Evolutionary conservation across 805 yeast genomes (phyloP).

Genomic region (Candida hispaniensis): DNA sequence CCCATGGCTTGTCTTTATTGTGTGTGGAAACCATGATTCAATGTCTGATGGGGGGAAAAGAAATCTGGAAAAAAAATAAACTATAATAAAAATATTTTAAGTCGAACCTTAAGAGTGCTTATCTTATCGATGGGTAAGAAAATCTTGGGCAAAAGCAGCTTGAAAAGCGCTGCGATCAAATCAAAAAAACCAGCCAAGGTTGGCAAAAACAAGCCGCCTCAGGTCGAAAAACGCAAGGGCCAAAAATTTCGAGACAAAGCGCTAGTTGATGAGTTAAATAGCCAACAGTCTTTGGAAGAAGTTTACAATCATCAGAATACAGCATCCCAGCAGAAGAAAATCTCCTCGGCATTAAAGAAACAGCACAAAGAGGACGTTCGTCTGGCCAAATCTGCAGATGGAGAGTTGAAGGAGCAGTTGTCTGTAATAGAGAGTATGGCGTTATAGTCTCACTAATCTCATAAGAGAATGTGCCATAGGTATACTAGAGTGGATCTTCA

Average conservation of each 20-base stretch:
- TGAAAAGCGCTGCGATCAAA: background rate
- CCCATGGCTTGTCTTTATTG: slow-evolving; percentile 96
- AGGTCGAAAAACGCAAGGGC: slow-evolving; percentile 2
- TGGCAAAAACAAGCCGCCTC: too few relatives aligned
- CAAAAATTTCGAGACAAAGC: slow-evolving; percentile 10
- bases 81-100: background rate
- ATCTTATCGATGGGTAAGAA: slow-evolving; percentile 2
- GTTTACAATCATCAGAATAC: slow-evolving; percentile 6
- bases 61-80: slow-evolving; percentile 4
- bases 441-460: background rate
- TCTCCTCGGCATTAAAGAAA: slow-evolving; percentile 4
- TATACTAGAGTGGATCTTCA: too few relatives aligned
- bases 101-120: slow-evolving; percentile 1
- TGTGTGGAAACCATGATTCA: slow-evolving; percentile 75
- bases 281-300: slow-evolving; percentile 1
- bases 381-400: slow-evolving; percentile 1
- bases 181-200: slow-evolving; percentile 7
- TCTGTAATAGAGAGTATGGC: slow-evolving; percentile 6
- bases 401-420: slow-evolving; percentile 13
- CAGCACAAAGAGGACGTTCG: slow-evolving; percentile 10
- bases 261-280: slow-evolving; percentile 4
- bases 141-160: slow-evolving; percentile 1
- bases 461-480: too few relatives aligned
- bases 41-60: background rate
- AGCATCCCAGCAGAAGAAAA: slow-evolving; percentile 7